phyloP scores from a whole-genome alignment of 2,329 filamentous ascomycete species.

The Alternaria metachromatica region DNA sequence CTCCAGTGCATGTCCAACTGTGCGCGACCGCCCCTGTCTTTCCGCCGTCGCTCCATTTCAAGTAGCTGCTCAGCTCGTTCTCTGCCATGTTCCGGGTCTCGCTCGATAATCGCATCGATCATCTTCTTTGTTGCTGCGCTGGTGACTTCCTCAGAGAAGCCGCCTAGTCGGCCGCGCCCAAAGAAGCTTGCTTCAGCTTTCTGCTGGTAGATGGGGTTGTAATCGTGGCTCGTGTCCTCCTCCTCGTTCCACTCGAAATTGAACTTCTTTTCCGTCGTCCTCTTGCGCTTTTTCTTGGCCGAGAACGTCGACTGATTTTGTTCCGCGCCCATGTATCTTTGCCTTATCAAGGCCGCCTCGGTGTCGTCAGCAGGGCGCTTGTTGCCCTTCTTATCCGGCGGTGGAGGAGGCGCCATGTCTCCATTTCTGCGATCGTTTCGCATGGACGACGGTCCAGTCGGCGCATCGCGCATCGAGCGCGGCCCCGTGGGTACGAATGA shows the following conservation, averaged over 20 bases:
- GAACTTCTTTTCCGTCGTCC: slow-evolving; percentile 95
- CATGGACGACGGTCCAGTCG: slow-evolving; percentile 77
- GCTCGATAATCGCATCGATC: slow-evolving; percentile 73
- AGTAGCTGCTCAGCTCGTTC: slow-evolving; percentile 80
- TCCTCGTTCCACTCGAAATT: slow-evolving; percentile 98
- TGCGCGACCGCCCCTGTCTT: slow-evolving; percentile 73
- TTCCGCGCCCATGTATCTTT: slow-evolving; percentile 90
- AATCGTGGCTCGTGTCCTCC: slow-evolving; percentile 86
- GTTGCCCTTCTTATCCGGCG: slow-evolving; percentile 45
- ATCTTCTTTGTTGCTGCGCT: slow-evolving; percentile 62
- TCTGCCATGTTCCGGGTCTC: slow-evolving; percentile 77
- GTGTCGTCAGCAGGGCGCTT: slow-evolving; percentile 61
- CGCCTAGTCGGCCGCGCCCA: slow-evolving; percentile 70
- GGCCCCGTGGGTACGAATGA: slow-evolving; percentile 72
- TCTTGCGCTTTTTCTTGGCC: slow-evolving; percentile 91
- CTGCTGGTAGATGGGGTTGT: slow-evolving; percentile 80
- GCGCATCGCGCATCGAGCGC: slow-evolving; percentile 66
- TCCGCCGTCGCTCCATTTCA: slow-evolving; percentile 81
- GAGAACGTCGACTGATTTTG: slow-evolving; percentile 88
- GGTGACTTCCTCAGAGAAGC: slow-evolving; percentile 66
- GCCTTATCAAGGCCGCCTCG: slow-evolving; percentile 75
- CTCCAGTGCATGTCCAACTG: slow-evolving; percentile 93
- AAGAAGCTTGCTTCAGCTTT: slow-evolving; percentile 72
- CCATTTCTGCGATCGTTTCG: slow-evolving; percentile 50
- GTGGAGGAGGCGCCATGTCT: slow-evolving; percentile 61